A percentile compares a stretch with the other conserved stretches of the same genome.
phyloP scores from a whole-genome alignment of 495 filamentous ascomycete genomes.

The Hypomontagnella monticulosa region DNA sequence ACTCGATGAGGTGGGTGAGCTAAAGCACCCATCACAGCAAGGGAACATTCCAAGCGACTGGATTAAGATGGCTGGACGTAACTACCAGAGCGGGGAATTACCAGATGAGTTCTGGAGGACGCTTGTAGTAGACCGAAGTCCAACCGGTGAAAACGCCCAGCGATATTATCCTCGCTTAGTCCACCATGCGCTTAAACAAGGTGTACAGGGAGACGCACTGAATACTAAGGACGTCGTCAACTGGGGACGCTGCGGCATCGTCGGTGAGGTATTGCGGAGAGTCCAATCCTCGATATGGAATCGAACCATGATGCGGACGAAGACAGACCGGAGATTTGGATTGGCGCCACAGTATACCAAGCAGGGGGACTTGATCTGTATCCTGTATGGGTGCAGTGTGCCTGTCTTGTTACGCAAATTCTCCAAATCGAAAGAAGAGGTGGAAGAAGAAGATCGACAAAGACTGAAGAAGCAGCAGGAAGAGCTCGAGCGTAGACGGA shows the following conservation, averaged over 20 bases:
- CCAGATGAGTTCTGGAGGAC: conserved; percentile 56
- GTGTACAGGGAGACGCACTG: conserved; percentile 36
- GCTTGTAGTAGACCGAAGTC: conserved; percentile 53
- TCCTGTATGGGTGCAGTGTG: conserved; percentile 55
- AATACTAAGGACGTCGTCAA: conserved; percentile 25
- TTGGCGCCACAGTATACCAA: conserved; percentile 32
- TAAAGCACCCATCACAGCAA: conserved; percentile 30
- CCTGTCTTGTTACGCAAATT: conserved; percentile 48
- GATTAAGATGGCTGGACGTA: conserved; percentile 36
- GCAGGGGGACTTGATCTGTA: conserved; percentile 47
- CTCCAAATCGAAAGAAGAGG: conserved; percentile 10
- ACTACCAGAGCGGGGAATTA: conserved; percentile 17
- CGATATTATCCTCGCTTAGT: conserved; percentile 40
- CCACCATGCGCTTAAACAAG: conserved; percentile 36
- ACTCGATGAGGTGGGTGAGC: conserved; percentile 43
- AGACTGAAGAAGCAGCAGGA: conserved; percentile 1
- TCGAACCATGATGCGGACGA: conserved; percentile 36
- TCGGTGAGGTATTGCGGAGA: conserved; percentile 38
- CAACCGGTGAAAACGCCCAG: conserved; percentile 43
- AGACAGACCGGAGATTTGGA: conserved; percentile 13
- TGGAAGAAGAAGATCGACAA: conserved; percentile 2
- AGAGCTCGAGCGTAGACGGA: neutral
- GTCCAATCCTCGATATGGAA: conserved; percentile 46
- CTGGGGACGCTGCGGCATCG: conserved; percentile 25
- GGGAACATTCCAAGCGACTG: conserved; percentile 31